Conservation (phyloP, 129 eudicot genomes). For the Artemisia tridentata region DNA sequence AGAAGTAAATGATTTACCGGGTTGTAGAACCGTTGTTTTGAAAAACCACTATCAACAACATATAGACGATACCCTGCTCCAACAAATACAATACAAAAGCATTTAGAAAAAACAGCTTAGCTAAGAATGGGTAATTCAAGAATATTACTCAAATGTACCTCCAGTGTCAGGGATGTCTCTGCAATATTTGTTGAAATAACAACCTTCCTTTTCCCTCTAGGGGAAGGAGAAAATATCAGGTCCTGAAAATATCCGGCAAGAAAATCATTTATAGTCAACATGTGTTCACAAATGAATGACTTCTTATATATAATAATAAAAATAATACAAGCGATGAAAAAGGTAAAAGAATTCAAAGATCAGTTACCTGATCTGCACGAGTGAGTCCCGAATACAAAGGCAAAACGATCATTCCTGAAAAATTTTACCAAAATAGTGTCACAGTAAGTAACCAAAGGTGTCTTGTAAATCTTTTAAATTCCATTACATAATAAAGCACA, state of each 20-base stretch:
- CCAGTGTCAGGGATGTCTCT: conserved; percentile 91
- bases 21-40: conserved; percentile 91
- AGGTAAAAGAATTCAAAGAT: not conserved
- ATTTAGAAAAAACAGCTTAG: not conserved
- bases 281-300: not conserved
- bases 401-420: conserved; percentile 74
- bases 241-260: conserved; percentile 48
- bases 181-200: conserved; percentile 97
- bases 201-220: conserved; percentile 95
- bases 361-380: conserved; percentile 87
- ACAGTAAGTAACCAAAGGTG: conserved; percentile 18
- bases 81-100: conserved; percentile 7
- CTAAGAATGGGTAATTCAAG: not conserved
- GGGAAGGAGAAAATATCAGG: conserved; percentile 87
- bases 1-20: conserved; percentile 76
- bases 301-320: not conserved
- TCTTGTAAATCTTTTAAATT: too few species aligned
- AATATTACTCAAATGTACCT: conserved; percentile 47
- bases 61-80: conserved; percentile 85
- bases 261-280: conserved; percentile 2
- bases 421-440: conserved; percentile 11
- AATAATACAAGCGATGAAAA: not conserved
- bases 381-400: conserved; percentile 96
- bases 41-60: conserved; percentile 97
- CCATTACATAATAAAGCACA: too few species aligned